Evolutionary conservation across 2,329 filamentous ascomycete species (phyloP).

Genomic region (Clonostachys rosea): DNA sequence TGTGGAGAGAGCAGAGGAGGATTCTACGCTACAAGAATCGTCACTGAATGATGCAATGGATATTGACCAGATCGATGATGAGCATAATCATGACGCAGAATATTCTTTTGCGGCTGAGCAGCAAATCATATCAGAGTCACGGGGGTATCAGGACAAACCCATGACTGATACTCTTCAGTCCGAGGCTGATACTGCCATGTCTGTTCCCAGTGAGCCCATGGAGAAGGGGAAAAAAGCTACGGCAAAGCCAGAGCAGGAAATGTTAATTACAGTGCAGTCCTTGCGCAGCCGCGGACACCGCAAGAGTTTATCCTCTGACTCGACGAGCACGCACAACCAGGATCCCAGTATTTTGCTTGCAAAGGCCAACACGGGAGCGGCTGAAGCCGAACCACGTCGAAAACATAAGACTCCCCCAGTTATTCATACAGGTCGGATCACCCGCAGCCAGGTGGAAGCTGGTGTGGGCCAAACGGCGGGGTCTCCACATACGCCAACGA

Average conservation of each 20-base stretch:
- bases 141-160: background rate
- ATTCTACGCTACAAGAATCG: background rate
- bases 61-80: background rate
- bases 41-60: background rate
- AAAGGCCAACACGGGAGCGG: conserved; percentile 7
- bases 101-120: conserved; percentile 10
- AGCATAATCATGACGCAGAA: conserved; percentile 4
- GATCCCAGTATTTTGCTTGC: conserved; percentile 23
- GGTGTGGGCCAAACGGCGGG: conserved; percentile 15
- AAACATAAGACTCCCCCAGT: conserved; percentile 9
- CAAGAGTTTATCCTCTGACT: conserved; percentile 6
- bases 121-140: conserved; percentile 12
- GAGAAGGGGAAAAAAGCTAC: background rate
- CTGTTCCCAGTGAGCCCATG: too few species aligned
- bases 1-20: background rate
- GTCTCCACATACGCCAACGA: background rate
- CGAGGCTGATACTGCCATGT: too few species aligned
- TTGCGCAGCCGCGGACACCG: conserved; percentile 19
- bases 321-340: conserved; percentile 5
- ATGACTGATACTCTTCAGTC: too few species aligned
- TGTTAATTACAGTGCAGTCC: conserved; percentile 18
- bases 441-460: conserved; percentile 15
- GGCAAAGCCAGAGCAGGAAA: conserved; percentile 10
- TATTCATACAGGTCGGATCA: conserved; percentile 11
- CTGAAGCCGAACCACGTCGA: background rate